Percentiles rank a stretch among this genome's conserved stretches.
These are phyloP conservation scores for Paramyrothecium roridum DNA, from an alignment of 2,329 filamentous ascomycete genomes.

Conservation along the genomic window DNA sequence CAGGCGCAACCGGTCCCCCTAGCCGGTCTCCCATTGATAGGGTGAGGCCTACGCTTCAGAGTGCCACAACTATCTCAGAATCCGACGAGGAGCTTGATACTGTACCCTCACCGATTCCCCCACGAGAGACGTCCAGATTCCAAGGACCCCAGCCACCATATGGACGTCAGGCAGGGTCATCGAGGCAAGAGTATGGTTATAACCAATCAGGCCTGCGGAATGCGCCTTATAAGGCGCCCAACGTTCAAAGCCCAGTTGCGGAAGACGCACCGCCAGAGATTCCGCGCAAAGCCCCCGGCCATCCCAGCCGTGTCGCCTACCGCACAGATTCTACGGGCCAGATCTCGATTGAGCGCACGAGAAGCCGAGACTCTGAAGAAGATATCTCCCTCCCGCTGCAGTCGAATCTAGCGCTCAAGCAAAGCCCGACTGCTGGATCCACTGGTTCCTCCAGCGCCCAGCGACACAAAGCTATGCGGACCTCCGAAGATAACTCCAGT, in stretches of 20 bases:
- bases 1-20: constrained; percentile 15
- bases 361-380: constrained; percentile 31
- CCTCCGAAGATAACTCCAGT: constrained; percentile 54
- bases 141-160: neutral
- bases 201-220: neutral
- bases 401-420: constrained; percentile 22
- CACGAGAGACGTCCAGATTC: constrained; percentile 3
- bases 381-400: constrained; percentile 17
- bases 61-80: constrained; percentile 38
- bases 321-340: constrained; percentile 31
- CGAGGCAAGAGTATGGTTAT: neutral
- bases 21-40: constrained; percentile 28
- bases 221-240: neutral
- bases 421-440: constrained; percentile 47
- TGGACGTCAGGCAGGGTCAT: neutral
- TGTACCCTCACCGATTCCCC: constrained; percentile 8
- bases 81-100: constrained; percentile 31
- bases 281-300: constrained; percentile 24
- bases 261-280: constrained; percentile 18
- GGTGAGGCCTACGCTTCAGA: constrained; percentile 21
- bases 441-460: constrained; percentile 46
- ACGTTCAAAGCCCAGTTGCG: neutral
- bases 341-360: constrained; percentile 34
- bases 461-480: constrained; percentile 51
- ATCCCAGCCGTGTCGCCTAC: constrained; percentile 17